Base-by-base conservation (phyloP, 1,284 basidiomycete genomes). In the Pseudomicrostroma phylloplanum region DNA sequence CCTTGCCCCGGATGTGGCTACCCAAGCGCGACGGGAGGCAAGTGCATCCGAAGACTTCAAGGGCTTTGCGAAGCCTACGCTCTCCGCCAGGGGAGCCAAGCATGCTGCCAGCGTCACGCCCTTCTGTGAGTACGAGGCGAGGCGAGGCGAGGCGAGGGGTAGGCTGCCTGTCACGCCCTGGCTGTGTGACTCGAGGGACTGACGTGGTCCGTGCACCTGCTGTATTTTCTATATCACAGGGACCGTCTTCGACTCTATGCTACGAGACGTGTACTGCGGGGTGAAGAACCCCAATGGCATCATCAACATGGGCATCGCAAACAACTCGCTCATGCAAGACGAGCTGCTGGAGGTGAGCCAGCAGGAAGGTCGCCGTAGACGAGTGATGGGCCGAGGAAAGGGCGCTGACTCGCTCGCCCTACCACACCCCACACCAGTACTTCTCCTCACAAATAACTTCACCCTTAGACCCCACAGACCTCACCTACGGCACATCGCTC, bases 281-380 rank as follows among this genome's bases (percentile, higher is more conserved):
- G 17, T 9, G 19, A 41, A 6, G 15, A 66, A 66, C 56, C 48
- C 56, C 6, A 48, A 9, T 23, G 64, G 66, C 17, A 43, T 68
- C 48, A 56, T 68, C 56, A 68, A 66, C 58, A 59, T 68, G 57
- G 66, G 60, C 46, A 68, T 68, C 42, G 64, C 64, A 57, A 68
- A 68, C 64, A 68, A 68, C 54, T 60, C 40, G 15, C 61, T 68
- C 39, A 60, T 65, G 55, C 57, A 62, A 36, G 46, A 54, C 13
- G 66, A 68, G 49, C 57, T 68, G 1, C 58, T 67, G 23, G 54
- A 60, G 21, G 30, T 30, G 30, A 49, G 23, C 11, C 6, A 23
- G 15, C 6, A 23, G 15, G n/a, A 36, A 3, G n/a, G 6, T 8
- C n/a, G 46, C 23, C 23, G 7, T 6, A 4, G n/a, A 3, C 46